Percentiles rank a stretch among this genome's conserved stretches.
These are phyloP conservation scores for Paramecium pentaurelia DNA, from an alignment of 73 alveolate genomes.

Conservation along the genomic window DNA sequence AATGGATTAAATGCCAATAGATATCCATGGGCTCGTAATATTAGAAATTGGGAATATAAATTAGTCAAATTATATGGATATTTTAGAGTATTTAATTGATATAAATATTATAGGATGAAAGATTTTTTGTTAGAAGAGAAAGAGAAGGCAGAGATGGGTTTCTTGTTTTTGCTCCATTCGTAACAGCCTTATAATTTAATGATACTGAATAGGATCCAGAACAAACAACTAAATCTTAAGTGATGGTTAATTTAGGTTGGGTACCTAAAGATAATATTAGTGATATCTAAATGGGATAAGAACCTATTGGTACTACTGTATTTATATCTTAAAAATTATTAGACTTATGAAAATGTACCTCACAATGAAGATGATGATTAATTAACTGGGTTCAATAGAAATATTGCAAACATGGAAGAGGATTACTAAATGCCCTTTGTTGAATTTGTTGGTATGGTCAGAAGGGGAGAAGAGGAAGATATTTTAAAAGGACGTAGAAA, in stretches of 20 bases:
- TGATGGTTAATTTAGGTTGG: constrained; percentile 62
- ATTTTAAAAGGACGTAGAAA: constrained; percentile 40
- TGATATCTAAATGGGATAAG: constrained; percentile 55
- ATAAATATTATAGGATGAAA: constrained; percentile 29
- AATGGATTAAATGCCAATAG: constrained; percentile 43
- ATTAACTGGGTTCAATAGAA: constrained; percentile 41
- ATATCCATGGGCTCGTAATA: constrained; percentile 57
- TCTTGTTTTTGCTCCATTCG: constrained; percentile 60
- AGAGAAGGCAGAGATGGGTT: constrained; percentile 66
- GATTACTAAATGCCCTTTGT: constrained; percentile 47
- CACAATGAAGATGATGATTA: constrained; percentile 1
- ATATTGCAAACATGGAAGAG: constrained; percentile 50
- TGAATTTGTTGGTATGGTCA: constrained; percentile 54
- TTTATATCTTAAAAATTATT: neutral
- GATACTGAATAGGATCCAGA: constrained; percentile 23
- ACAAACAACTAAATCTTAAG: constrained; percentile 36
- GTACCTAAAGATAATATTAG: constrained; percentile 53
- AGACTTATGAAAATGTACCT: neutral
- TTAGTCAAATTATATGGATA: constrained; percentile 55
- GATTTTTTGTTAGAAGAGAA: constrained; percentile 64
- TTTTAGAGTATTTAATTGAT: constrained; percentile 17
- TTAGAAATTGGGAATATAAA: constrained; percentile 61
- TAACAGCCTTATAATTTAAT: constrained; percentile 33
- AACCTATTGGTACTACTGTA: constrained; percentile 45
- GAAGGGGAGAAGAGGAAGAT: constrained; percentile 56